Evolutionary conservation across 345 rosid species (phyloP).

Genomic region (Kandelia obovata): DNA sequence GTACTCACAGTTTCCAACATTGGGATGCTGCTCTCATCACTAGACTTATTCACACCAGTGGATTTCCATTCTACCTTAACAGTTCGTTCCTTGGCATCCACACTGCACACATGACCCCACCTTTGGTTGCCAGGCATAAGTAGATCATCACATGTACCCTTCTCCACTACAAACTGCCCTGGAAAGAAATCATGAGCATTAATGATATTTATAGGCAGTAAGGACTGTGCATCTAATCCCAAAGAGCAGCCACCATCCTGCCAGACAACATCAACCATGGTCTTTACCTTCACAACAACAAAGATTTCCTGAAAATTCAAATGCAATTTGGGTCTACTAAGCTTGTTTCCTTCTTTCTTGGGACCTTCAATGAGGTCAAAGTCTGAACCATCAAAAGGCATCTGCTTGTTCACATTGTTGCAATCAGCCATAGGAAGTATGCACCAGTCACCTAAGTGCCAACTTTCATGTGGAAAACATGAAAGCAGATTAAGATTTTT

Average conservation of each 20-base stretch:
- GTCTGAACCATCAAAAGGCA: conserved; percentile 20
- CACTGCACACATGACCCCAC: conserved; percentile 67
- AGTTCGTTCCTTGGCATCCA: conserved; percentile 75
- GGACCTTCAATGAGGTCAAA: conserved; percentile 20
- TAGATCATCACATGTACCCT: conserved; percentile 44
- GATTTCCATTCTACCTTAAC: conserved; percentile 70
- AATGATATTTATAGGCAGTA: conserved; percentile 55
- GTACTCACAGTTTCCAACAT: conserved; percentile 72
- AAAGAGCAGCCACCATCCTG: conserved; percentile 64
- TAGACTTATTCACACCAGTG: conserved; percentile 28
- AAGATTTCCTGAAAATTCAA: conserved; percentile 41
- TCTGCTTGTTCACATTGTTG: conserved; percentile 23
- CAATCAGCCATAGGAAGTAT: conserved; percentile 42
- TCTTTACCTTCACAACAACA: conserved; percentile 58
- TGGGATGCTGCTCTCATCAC: conserved; percentile 24
- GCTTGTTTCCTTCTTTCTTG: conserved; percentile 31
- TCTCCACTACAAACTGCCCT: conserved; percentile 75
- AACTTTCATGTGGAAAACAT: conserved; percentile 62
- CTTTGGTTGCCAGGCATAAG: conserved; percentile 31
- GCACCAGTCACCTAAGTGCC: conserved; percentile 99
- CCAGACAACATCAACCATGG: conserved; percentile 73
- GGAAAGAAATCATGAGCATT: conserved; percentile 92
- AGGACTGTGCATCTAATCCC: conserved; percentile 53
- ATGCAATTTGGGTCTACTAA: conserved; percentile 28
- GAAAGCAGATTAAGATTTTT: conserved; percentile 57